These are phyloP conservation scores for Neurospora tetraspora DNA, from an alignment of 495 filamentous ascomycete species.

Conservation along the genomic window DNA sequence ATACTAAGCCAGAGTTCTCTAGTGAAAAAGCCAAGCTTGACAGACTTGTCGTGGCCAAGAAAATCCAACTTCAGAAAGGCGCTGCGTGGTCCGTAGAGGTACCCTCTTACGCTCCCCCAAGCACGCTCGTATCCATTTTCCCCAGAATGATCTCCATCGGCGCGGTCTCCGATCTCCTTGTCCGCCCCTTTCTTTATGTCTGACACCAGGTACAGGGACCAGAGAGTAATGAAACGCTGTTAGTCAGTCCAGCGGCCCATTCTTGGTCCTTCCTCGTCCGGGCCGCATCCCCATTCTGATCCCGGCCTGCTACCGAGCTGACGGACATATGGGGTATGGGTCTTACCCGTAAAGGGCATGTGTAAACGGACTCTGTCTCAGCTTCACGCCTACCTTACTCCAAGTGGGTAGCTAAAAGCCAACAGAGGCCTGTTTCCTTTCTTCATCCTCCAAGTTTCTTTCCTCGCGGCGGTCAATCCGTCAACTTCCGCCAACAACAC, in stretches of 20 bases:
- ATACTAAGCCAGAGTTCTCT: background rate
- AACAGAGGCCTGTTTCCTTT: background rate
- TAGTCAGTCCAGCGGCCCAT: background rate
- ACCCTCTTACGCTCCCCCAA: background rate
- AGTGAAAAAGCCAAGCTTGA: background rate
- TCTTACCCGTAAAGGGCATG: background rate
- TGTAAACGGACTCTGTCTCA: background rate
- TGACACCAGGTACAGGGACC: background rate
- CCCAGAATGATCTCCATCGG: too few relatives aligned
- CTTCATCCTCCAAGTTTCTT: background rate
- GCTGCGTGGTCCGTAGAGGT: background rate
- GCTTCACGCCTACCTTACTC: background rate
- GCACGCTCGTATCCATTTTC: background rate
- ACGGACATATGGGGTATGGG: background rate
- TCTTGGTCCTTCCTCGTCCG: background rate
- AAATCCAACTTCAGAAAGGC: background rate
- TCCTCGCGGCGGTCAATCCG: constrained; percentile 10
- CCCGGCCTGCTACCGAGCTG: background rate
- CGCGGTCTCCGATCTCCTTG: too few relatives aligned
- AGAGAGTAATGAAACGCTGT: background rate
- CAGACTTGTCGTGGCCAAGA: background rate
- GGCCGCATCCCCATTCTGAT: background rate
- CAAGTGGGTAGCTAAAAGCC: background rate
- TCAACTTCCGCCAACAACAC: background rate
- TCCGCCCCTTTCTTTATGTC: background rate